Conservation (phyloP, 352 stramenopile genomes). For the Thraustochytrium sp. region DNA sequence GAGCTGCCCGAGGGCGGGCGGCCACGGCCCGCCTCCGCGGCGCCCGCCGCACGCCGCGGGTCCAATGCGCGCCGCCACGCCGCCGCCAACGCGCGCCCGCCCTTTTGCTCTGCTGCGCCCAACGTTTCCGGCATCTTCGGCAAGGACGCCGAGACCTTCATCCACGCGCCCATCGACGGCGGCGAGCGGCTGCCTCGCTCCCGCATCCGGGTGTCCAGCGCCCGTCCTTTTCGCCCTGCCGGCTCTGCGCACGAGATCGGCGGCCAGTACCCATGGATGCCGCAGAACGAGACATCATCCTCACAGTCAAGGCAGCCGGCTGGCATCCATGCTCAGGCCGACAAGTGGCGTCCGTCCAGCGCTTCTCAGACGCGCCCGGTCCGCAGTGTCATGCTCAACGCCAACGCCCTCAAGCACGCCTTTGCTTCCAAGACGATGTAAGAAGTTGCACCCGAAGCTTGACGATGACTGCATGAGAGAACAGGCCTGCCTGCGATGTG, state of each 20-base stretch:
- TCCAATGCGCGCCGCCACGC: not conserved
- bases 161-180: not conserved
- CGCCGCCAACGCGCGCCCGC: not conserved
- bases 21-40: not conserved
- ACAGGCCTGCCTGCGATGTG: not conserved
- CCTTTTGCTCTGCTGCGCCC: not conserved
- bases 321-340: not conserved
- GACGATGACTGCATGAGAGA: not conserved
- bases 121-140: not conserved
- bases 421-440: not conserved
- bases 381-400: constrained; percentile 29
- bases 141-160: constrained; percentile 26
- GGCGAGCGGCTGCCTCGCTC: not conserved
- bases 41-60: not conserved
- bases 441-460: too few species aligned
- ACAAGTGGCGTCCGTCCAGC: not conserved
- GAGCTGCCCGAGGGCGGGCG: not conserved
- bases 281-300: not conserved
- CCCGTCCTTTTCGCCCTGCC: not conserved
- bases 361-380: constrained; percentile 7
- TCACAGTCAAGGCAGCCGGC: not conserved
- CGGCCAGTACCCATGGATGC: not conserved
- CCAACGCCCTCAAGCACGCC: not conserved
- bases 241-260: not conserved
- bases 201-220: not conserved